These are phyloP conservation scores for Nicotiana knightiana DNA, from an alignment of 257 asterid species.

Conservation along the genomic window DNA sequence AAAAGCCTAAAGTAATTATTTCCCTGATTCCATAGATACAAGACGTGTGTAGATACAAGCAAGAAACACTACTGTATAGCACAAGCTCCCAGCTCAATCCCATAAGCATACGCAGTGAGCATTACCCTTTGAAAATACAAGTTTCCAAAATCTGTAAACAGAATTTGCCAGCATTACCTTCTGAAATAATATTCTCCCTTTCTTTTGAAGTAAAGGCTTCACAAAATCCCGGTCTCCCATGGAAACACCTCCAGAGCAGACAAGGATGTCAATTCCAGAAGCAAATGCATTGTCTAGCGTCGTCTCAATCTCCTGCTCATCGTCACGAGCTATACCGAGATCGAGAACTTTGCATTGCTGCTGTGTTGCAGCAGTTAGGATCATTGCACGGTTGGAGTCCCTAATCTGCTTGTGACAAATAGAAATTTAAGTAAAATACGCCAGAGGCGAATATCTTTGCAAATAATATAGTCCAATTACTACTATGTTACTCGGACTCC, in stretches of 20 bases:
- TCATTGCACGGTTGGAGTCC: constrained; percentile 97
- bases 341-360: constrained; percentile 76
- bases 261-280: constrained; percentile 63
- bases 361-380: constrained; percentile 67
- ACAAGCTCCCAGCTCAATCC: neutral
- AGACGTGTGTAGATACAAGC: too few species aligned
- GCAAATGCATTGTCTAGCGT: constrained; percentile 60
- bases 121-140: neutral
- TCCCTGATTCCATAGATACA: too few species aligned
- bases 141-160: neutral
- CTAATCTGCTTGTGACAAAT: constrained; percentile 50
- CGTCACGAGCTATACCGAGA: constrained; percentile 83
- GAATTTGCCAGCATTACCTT: constrained; percentile 50
- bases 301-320: constrained; percentile 59
- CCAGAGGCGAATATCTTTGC: neutral
- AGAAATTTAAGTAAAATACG: neutral
- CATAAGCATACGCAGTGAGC: neutral
- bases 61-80: neutral
- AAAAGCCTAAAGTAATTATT: too few species aligned
- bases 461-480: neutral
- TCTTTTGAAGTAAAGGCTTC: constrained; percentile 80
- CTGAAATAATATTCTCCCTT: constrained; percentile 62
- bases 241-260: constrained; percentile 97
- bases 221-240: constrained; percentile 98
- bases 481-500: too few species aligned